phyloP scores from a whole-genome alignment of 768 basidiomycete genomes.

The Scleroderma citrinum region DNA sequence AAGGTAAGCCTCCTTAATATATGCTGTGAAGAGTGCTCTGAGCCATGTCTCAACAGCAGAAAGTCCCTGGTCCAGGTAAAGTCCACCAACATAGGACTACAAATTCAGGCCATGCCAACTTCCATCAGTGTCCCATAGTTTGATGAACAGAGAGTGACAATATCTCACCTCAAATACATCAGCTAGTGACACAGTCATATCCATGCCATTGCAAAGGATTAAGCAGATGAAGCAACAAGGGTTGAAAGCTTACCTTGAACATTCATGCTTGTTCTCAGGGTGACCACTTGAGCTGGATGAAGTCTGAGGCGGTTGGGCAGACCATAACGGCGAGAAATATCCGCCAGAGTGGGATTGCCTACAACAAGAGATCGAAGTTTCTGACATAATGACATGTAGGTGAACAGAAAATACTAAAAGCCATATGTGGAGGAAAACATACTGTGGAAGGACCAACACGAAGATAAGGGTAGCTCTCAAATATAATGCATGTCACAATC shows the following conservation, averaged over 20 bases:
- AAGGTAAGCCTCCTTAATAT: constrained; percentile 54
- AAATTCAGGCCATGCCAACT: neutral
- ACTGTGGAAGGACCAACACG: constrained; percentile 78
- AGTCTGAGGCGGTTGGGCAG: constrained; percentile 57
- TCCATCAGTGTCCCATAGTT: constrained; percentile 2
- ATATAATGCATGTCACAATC: constrained; percentile 58
- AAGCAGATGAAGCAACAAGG: constrained; percentile 1
- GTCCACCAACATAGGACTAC: constrained; percentile 75
- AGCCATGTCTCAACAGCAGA: constrained; percentile 55
- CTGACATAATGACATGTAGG: constrained; percentile 28
- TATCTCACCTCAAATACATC: constrained; percentile 69
- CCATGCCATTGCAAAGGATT: no score
- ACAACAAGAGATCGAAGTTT: constrained; percentile 77
- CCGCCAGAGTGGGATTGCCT: constrained; percentile 66
- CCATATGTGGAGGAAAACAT: constrained; percentile 14
- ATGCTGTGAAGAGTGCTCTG: constrained; percentile 55
- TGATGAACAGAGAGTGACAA: neutral
- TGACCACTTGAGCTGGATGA: constrained; percentile 69
- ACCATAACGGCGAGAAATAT: constrained; percentile 61
- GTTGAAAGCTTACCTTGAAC: constrained; percentile 54
- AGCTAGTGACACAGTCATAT: constrained; percentile 45
- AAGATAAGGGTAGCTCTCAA: constrained; percentile 59
- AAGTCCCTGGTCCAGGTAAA: constrained; percentile 68
- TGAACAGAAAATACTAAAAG: neutral
- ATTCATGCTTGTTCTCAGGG: constrained; percentile 59